Percentiles rank a stretch among this genome's conserved stretches.
Evolutionary conservation across 148 eudicot genomes (phyloP).

Genomic region (Limonium bicolor): DNA sequence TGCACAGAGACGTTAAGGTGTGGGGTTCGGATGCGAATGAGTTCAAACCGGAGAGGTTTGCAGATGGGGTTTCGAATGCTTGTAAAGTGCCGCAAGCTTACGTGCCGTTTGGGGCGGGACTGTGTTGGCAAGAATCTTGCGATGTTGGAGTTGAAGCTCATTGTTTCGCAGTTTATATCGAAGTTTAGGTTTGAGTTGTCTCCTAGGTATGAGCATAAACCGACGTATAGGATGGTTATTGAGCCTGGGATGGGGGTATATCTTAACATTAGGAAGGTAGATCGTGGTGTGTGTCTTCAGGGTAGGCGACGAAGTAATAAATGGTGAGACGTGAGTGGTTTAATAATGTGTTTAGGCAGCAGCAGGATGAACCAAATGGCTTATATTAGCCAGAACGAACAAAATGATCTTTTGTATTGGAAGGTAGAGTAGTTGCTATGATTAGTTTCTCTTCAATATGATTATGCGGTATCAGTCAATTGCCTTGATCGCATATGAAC

Average conservation of each 20-base stretch:
- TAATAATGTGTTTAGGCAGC: too few species aligned
- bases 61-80: conserved; percentile 47
- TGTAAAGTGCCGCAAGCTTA: conserved; percentile 68
- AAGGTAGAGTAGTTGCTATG: too few species aligned
- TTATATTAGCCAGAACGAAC: too few species aligned
- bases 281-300: too few species aligned
- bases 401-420: too few species aligned
- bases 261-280: too few species aligned
- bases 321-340: too few species aligned
- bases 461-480: too few species aligned
- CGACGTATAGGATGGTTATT: conserved; percentile 69
- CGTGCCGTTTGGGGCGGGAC: conserved; percentile 66
- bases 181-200: conserved; percentile 51
- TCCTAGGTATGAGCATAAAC: conserved; percentile 52
- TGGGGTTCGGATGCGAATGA: conserved; percentile 65
- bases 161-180: conserved; percentile 33
- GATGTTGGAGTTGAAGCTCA: conserved; percentile 48
- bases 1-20: conserved; percentile 53
- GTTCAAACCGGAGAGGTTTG: conserved; percentile 66
- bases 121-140: conserved; percentile 78
- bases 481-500: too few species aligned
- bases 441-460: too few species aligned
- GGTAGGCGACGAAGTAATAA: too few species aligned
- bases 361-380: too few species aligned
- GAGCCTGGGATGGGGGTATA: conserved; percentile 62